Base-by-base conservation (phyloP, 495 filamentous ascomycete species). In the Neurospora sp. region DNA sequence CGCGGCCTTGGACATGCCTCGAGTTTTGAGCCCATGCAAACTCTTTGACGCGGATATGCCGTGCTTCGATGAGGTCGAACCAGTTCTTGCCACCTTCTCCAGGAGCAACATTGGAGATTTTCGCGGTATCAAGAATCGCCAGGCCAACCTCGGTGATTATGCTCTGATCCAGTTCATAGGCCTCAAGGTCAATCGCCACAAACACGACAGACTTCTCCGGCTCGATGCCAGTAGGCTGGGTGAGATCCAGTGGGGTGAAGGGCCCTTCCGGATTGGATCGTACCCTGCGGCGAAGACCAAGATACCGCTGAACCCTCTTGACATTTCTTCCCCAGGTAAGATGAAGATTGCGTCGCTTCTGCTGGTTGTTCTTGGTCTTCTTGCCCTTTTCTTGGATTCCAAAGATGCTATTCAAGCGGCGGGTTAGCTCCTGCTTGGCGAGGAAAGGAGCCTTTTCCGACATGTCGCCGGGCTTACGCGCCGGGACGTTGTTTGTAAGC, bases 61-160 rank as follows among this genome's bases (percentile, higher is more conserved):
- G 87, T 17, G 88, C 87, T 45, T 85, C 82, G 73, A 98, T 90
- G 35, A 84, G 78, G 1, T 82, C 75, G 10, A 86, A 83, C 95
- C 94, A 94, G 72, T 89, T 83, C 61, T 81, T 73, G 4, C 89
- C 91, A 41, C 80, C 77, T 12, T 84, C 74, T 12, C 92, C 91
- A 27, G 92, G 92, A 3, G 88, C 75, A 35, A 89, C 20, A 75
- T 74, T 40, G 87, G 81, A 72, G 9, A 82, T 76, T 31, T 91
- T 87, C 10, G 81, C 74, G 4, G 91, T 93, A 81, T 99, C 96
- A 27, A 99, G 87, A 10, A 87, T 89, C 9, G 93, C 90, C 68
- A 99, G 85, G 41, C 96, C 96, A 70, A 99, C 85, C 78, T 99
- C 96, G 4, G 94, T 97, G 73, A 98, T 83, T 2, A 85, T 76